A percentile compares a stretch with the other conserved stretches of the same genome.
Conservation (phyloP, 73 alveolate genomes). For the Symbiodinium pilosum region DNA sequence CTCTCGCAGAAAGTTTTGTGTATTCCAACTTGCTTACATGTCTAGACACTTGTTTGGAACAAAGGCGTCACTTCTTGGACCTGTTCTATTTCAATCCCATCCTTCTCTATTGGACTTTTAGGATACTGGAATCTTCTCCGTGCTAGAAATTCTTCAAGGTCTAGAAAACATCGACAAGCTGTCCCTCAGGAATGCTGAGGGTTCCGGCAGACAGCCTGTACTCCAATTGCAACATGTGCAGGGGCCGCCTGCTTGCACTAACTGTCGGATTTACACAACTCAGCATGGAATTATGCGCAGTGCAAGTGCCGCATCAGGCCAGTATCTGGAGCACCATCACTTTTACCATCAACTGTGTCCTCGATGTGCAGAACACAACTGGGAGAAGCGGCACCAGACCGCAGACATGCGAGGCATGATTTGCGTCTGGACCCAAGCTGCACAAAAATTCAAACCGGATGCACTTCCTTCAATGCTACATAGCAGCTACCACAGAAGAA, state of each 20-base stretch:
- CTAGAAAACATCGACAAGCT: too few species aligned
- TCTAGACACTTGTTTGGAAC: too few species aligned
- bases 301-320: constrained; percentile 6
- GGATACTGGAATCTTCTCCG: too few species aligned
- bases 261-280: background rate
- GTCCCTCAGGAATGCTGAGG: constrained; percentile 43
- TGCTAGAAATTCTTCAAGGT: too few species aligned
- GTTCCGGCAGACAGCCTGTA: constrained; percentile 65
- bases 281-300: background rate
- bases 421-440: constrained; percentile 9
- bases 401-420: constrained; percentile 98
- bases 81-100: too few species aligned
- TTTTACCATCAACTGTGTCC: constrained; percentile 84
- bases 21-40: too few species aligned
- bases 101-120: too few species aligned
- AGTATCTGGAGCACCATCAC: constrained; percentile 66
- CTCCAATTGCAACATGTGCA: constrained; percentile 91
- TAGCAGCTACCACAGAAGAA: too few species aligned
- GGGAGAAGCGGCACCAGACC: constrained; percentile 97
- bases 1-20: too few species aligned
- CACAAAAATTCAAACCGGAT: too few species aligned
- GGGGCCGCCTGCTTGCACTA: background rate
- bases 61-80: too few species aligned
- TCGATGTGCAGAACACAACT: constrained; percentile 98
- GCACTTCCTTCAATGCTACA: too few species aligned